Conservation (phyloP, 2,329 filamentous ascomycete genomes). For the Alternaria triticimaculans region DNA sequence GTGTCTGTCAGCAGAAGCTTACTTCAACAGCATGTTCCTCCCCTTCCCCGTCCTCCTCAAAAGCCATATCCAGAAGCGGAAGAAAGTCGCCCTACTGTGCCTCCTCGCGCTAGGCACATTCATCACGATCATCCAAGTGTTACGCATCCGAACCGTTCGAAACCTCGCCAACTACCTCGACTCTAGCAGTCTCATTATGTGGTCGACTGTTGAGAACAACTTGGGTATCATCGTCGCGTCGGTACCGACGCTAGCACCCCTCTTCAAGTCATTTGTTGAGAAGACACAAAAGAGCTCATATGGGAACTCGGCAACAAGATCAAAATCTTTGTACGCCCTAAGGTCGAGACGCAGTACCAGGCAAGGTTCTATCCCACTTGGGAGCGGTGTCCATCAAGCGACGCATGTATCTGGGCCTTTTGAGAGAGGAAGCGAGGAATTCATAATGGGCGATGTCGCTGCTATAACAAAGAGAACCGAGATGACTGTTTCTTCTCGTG, state of each 20-base stretch:
- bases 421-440: slow-evolving; percentile 13
- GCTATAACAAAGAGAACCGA: slow-evolving; percentile 16
- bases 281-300: slow-evolving; percentile 19
- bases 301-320: slow-evolving; percentile 2
- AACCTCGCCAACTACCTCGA: slow-evolving; percentile 23
- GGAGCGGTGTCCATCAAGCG: background rate
- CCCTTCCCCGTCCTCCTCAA: slow-evolving; percentile 20
- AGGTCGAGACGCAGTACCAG: slow-evolving; percentile 5
- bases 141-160: slow-evolving; percentile 19
- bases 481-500: slow-evolving; percentile 1
- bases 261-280: slow-evolving; percentile 24
- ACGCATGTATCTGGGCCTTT: background rate
- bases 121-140: slow-evolving; percentile 23
- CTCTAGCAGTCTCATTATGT: slow-evolving; percentile 21
- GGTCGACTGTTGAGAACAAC: slow-evolving; percentile 24
- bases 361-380: slow-evolving; percentile 5
- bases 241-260: slow-evolving; percentile 18
- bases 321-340: slow-evolving; percentile 12
- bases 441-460: slow-evolving; percentile 5
- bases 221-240: slow-evolving; percentile 23
- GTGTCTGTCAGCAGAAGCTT: background rate
- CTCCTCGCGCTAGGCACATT: slow-evolving; percentile 20
- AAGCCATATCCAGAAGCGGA: slow-evolving; percentile 19
- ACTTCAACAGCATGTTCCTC: slow-evolving; percentile 16
- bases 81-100: slow-evolving; percentile 14